These are phyloP conservation scores for Candolleomyces eurysporus DNA, from an alignment of 768 basidiomycete species.

Conservation along the genomic window DNA sequence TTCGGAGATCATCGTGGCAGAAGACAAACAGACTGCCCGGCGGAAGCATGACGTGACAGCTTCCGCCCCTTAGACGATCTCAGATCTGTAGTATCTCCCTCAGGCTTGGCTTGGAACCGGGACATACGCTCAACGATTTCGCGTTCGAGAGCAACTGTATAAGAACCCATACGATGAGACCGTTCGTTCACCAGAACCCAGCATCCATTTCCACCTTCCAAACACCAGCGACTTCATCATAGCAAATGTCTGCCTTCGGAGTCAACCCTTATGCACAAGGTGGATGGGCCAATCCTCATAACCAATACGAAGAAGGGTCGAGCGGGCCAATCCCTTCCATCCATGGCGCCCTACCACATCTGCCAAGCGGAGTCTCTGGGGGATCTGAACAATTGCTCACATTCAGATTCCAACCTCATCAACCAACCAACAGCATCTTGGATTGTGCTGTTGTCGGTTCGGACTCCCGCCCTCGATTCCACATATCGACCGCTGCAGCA, in stretches of 20 bases:
- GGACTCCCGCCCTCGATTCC: conserved; percentile 8
- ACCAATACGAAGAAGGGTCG: background rate
- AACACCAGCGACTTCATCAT: background rate
- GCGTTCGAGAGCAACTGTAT: too few species aligned
- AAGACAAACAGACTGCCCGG: too few species aligned
- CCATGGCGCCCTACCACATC: conserved; percentile 18
- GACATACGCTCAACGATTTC: too few species aligned
- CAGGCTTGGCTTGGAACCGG: too few species aligned
- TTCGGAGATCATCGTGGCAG: too few species aligned
- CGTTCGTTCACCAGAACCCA: background rate
- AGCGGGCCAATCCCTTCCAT: conserved; percentile 12
- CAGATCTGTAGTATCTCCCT: too few species aligned
- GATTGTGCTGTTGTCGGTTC: conserved; percentile 16
- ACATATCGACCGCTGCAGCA: background rate
- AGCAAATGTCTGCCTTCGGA: background rate
- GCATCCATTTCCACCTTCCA: background rate
- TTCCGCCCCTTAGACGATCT: too few species aligned
- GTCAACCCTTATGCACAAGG: conserved; percentile 21
- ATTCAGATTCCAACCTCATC: conserved; percentile 6
- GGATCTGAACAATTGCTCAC: background rate
- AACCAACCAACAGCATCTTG: conserved; percentile 8
- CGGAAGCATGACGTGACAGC: too few species aligned
- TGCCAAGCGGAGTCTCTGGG: background rate
- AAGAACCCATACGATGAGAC: too few species aligned
- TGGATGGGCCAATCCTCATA: conserved; percentile 14